Percentiles rank a stretch among this genome's conserved stretches.
Evolutionary conservation across 768 basidiomycete species (phyloP).

Genomic region (Kwoniella mangroviensis): DNA sequence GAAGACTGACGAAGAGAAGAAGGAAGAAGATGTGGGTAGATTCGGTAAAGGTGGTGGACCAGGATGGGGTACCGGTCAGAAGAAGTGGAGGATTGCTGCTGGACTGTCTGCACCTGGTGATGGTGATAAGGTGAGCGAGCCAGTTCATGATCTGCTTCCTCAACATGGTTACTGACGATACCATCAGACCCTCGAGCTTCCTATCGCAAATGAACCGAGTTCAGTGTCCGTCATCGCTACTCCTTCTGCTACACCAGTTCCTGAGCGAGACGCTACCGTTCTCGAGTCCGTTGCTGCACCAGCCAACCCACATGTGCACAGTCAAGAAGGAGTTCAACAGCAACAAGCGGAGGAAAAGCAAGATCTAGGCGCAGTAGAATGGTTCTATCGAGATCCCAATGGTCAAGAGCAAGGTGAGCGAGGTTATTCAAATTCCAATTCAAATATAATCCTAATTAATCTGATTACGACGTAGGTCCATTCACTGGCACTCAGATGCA

Average conservation of each 20-base stretch:
- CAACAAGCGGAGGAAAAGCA: conserved; percentile 30
- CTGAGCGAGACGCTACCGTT: conserved; percentile 49
- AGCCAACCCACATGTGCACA: conserved; percentile 8
- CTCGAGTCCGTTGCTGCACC: conserved; percentile 25
- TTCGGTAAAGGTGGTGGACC: conserved; percentile 54
- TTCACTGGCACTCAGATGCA: conserved; percentile 90
- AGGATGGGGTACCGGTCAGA: conserved; percentile 54
- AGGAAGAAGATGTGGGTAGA: conserved; percentile 25
- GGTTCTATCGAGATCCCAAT: conserved; percentile 91
- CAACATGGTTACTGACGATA: background rate
- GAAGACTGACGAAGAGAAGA: conserved; percentile 24
- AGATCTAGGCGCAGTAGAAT: conserved; percentile 64
- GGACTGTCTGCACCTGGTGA: conserved; percentile 26
- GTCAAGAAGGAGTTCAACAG: conserved; percentile 3
- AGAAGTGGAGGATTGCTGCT: conserved; percentile 50
- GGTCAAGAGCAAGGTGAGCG: conserved; percentile 84
- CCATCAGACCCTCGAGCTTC: conserved; percentile 30
- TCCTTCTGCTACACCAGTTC: conserved; percentile 52
- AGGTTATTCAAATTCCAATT: background rate
- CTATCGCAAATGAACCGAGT: conserved; percentile 30
- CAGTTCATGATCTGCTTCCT: background rate
- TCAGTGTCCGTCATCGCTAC: conserved; percentile 48
- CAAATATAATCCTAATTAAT: no score
- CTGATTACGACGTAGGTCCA: conserved; percentile 66
- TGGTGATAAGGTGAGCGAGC: conserved; percentile 41